phyloP scores from a whole-genome alignment of 2,329 filamentous ascomycete genomes.

The Aspergillus awamori region DNA sequence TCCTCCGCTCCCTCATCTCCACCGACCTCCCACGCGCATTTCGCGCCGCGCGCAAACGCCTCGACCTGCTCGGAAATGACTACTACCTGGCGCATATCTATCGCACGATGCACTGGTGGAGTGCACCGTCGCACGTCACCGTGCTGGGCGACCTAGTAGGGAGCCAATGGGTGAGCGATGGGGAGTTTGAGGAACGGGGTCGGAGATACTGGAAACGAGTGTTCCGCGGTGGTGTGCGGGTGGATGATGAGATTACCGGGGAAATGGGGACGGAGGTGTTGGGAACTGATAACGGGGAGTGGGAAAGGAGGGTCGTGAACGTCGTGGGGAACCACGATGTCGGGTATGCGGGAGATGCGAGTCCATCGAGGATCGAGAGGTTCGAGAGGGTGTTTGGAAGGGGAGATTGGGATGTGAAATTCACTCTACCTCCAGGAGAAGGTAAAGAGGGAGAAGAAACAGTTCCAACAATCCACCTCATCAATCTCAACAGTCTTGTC shows the following conservation, averaged over 20 bases:
- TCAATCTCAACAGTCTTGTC: slow-evolving; percentile 91
- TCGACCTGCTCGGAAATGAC: slow-evolving; percentile 93
- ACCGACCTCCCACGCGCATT: slow-evolving; percentile 71
- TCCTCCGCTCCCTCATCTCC: slow-evolving; percentile 50
- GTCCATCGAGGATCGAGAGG: slow-evolving; percentile 69
- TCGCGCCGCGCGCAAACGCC: slow-evolving; percentile 70
- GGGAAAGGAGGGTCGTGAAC: slow-evolving; percentile 81
- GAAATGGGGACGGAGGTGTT: slow-evolving; percentile 31
- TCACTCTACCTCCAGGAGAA: slow-evolving; percentile 52
- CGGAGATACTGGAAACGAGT: slow-evolving; percentile 78
- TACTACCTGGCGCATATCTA: slow-evolving; percentile 94
- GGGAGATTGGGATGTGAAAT: slow-evolving; percentile 84
- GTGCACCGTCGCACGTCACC: slow-evolving; percentile 79
- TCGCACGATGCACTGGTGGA: slow-evolving; percentile 80
- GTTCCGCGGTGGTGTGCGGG: slow-evolving; percentile 68
- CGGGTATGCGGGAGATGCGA: slow-evolving; percentile 91
- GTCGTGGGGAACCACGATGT: slow-evolving; percentile 95
- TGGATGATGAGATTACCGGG: slow-evolving; percentile 41
- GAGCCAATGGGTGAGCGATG: slow-evolving; percentile 89
- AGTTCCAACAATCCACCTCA: slow-evolving; percentile 70
- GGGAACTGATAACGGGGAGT: slow-evolving; percentile 52
- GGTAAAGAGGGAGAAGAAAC: background rate
- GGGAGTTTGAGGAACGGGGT: slow-evolving; percentile 76
- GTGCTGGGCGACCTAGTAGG: slow-evolving; percentile 91
- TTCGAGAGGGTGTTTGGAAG: slow-evolving; percentile 87